Evolutionary conservation across 116 monocot species (phyloP), one percentile per base, ranked within the genome.

Genomic region (Phalaenopsis hybrid): DNA sequence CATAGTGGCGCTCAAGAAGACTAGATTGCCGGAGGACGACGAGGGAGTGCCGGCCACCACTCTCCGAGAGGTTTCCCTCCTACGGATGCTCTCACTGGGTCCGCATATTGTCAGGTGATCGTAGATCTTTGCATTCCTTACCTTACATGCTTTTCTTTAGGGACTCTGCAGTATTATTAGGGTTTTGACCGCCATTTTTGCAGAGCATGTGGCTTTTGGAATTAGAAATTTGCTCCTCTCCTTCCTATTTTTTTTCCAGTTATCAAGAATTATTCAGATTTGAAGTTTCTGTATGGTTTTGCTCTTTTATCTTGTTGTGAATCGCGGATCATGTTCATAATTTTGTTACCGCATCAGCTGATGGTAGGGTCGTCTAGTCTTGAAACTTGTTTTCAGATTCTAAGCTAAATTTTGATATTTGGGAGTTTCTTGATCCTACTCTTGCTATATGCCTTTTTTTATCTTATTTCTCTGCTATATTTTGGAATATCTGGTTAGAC

Each of bases 1-100:
- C 88, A 84, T 92, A 70, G 91, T 95, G 21, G 95, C 95, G 0
- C 84, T 95, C 43, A 95, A 95, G 87, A 95, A 95, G 89, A 91
- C 89, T 44, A 81, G 91, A 34, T 86, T 95, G 18, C 92, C 91
- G 44, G 91, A 91, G 79, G 95, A 95, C 85, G 95, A 95, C 76
- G 95, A 95, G 83, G 95, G 95, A 7, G 95, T 95, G 28, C 95
- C 95, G 0, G 76, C 91, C 2, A 95, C 95, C 44, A 89, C 92
- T 20, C 92, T 92, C 78, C 85, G 95, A 18, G 95, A 95, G 86
- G 92, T 95, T 69, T 92, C 92, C 69, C 88, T 95, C 68, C 92
- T 95, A 63, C 80, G 92, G 72, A 91, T 91, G 91, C 93, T 91
- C 68, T 93, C 93, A 61, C 70, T 82, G 46, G 89, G 88, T 21